These are phyloP conservation scores for Ophiocordyceps camponoti-leonardi DNA, from an alignment of 2,329 filamentous ascomycete genomes.

Conservation along the genomic window DNA sequence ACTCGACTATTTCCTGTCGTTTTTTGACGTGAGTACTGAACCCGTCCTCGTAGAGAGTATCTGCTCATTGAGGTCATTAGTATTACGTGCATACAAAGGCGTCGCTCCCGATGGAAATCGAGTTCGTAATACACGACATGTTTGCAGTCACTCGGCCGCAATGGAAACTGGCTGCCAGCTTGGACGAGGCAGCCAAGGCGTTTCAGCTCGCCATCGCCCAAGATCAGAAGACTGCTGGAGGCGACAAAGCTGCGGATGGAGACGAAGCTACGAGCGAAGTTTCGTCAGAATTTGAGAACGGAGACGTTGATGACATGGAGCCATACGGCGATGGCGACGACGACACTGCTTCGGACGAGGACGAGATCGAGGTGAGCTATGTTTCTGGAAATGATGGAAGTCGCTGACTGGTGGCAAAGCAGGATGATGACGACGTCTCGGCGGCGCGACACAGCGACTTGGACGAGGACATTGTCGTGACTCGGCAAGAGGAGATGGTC, in stretches of 20 bases:
- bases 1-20: constrained; percentile 90
- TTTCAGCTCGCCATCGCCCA: constrained; percentile 81
- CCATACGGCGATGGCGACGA: constrained; percentile 43
- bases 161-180: constrained; percentile 70
- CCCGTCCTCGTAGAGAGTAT: neutral
- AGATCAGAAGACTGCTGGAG: constrained; percentile 67
- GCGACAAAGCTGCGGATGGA: constrained; percentile 50
- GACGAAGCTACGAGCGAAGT: constrained; percentile 56
- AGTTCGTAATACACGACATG: constrained; percentile 89
- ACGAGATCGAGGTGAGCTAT: constrained; percentile 34
- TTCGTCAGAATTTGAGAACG: constrained; percentile 62
- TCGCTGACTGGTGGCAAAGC: constrained; percentile 3
- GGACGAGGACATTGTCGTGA: constrained; percentile 85
- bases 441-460: constrained; percentile 43
- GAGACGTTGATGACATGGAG: constrained; percentile 48
- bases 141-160: constrained; percentile 73
- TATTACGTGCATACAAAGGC: constrained; percentile 92
- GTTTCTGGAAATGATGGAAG: neutral
- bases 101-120: constrained; percentile 84
- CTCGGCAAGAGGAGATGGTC: constrained; percentile 72
- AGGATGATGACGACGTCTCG: constrained; percentile 32
- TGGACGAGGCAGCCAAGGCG: constrained; percentile 66
- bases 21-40: constrained; percentile 53
- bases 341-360: constrained; percentile 40
- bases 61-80: constrained; percentile 17